Conservation (phyloP, 2,329 filamentous ascomycete species). For the Metarhizium album region DNA sequence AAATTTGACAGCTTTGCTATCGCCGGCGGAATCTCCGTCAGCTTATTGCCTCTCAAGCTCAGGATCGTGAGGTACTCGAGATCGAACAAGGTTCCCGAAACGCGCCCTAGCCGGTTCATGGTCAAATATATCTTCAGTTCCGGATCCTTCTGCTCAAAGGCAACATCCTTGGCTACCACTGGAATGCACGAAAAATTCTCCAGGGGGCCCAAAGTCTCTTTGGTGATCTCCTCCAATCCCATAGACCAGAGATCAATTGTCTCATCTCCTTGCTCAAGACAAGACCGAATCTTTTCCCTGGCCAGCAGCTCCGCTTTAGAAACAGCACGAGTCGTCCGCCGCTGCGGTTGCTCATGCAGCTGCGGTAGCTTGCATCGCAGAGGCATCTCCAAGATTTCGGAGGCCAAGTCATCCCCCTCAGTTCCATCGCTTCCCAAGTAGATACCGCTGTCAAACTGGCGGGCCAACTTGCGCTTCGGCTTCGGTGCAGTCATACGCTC, state of each 20-base stretch:
- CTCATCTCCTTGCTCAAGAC: constrained; percentile 48
- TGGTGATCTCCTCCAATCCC: constrained; percentile 41
- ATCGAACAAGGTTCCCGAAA: constrained; percentile 52
- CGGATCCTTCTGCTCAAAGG: constrained; percentile 48
- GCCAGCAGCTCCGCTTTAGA: constrained; percentile 33
- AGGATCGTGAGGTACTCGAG: constrained; percentile 52
- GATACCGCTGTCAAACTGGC: constrained; percentile 58
- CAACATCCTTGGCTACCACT: constrained; percentile 41
- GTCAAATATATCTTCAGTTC: constrained; percentile 51
- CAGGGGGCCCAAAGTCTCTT: constrained; percentile 46
- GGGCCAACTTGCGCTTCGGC: constrained; percentile 41
- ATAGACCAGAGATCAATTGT: constrained; percentile 51
- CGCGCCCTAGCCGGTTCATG: constrained; percentile 42
- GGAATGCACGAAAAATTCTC: constrained; percentile 43
- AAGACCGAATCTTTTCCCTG: constrained; percentile 35
- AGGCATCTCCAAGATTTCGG: constrained; percentile 22
- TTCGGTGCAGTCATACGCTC: constrained; percentile 26
- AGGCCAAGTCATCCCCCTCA: constrained; percentile 29
- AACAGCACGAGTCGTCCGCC: constrained; percentile 14
- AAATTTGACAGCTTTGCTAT: constrained; percentile 49
- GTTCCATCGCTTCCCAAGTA: constrained; percentile 53
- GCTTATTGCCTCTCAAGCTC: constrained; percentile 52
- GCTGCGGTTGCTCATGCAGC: constrained; percentile 18
- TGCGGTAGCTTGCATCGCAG: constrained; percentile 27
- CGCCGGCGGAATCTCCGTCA: constrained; percentile 48